phyloP scores from a whole-genome alignment of 2,329 filamentous ascomycete species.

The Nannizziopsis arthrosporioides region DNA sequence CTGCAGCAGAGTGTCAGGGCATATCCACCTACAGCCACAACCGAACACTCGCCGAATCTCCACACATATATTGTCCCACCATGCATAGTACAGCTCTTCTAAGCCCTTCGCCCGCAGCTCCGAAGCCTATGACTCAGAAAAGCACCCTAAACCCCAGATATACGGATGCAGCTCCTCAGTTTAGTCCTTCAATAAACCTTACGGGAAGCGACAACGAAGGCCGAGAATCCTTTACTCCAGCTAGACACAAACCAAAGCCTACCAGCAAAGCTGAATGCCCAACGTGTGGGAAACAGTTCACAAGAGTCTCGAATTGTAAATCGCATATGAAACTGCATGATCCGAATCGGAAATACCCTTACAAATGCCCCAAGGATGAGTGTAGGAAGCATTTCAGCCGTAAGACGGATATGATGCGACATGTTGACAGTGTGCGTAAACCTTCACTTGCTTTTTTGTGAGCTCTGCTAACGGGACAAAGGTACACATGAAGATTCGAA shows the following conservation, averaged over 20 bases:
- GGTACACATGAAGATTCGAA: slow-evolving; percentile 63
- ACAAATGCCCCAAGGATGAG: slow-evolving; percentile 51
- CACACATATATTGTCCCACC: slow-evolving; percentile 13
- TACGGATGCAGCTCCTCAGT: no score
- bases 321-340: slow-evolving; percentile 79
- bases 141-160: not conserved
- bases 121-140: not conserved
- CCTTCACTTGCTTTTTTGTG: not conserved
- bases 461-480: slow-evolving; percentile 18
- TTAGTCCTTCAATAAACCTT: no score
- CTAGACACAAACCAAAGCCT: slow-evolving; percentile 22
- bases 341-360: slow-evolving; percentile 57
- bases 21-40: slow-evolving; percentile 20
- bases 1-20: slow-evolving; percentile 16
- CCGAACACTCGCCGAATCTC: slow-evolving; percentile 18
- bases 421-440: slow-evolving; percentile 41
- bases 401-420: slow-evolving; percentile 61
- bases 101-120: not conserved
- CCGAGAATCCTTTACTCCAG: not conserved
- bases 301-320: slow-evolving; percentile 74
- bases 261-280: slow-evolving; percentile 62
- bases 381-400: slow-evolving; percentile 70
- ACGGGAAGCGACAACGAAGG: no score
- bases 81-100: slow-evolving; percentile 8
- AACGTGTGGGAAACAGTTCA: slow-evolving; percentile 67